Percentiles rank a stretch among this genome's conserved stretches.
Evolutionary conservation across 164 flowering plant species (phyloP).

Genomic region (Umbilicus rupestris): DNA sequence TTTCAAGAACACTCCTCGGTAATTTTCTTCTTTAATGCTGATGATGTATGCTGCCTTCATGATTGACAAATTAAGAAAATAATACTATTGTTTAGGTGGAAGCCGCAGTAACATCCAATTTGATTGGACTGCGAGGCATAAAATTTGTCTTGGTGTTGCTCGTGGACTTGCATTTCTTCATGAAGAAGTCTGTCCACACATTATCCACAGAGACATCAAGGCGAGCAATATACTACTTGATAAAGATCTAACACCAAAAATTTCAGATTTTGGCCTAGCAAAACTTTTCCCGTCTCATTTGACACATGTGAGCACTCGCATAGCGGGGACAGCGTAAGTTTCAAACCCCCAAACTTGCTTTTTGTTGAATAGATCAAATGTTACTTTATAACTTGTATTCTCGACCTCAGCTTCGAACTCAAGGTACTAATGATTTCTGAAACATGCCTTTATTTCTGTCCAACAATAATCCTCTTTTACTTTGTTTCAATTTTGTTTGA

Average conservation of each 20-base stretch:
- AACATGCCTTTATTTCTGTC: background rate
- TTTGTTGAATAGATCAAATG: background rate
- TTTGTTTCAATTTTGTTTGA: background rate
- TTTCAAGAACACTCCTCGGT: constrained; percentile 59
- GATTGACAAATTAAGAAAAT: background rate
- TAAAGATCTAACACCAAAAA: constrained; percentile 28
- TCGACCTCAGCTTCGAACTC: background rate
- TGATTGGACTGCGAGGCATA: constrained; percentile 23
- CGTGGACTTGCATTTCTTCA: constrained; percentile 41
- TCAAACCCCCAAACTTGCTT: no score
- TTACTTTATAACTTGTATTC: background rate
- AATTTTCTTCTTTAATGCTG: constrained; percentile 3
- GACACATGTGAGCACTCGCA: constrained; percentile 46
- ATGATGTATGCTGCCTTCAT: background rate
- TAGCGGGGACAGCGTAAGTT: constrained; percentile 45
- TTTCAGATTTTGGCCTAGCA: constrained; percentile 52
- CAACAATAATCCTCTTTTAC: background rate
- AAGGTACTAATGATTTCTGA: background rate
- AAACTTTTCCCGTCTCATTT: constrained; percentile 27
- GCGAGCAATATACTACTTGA: constrained; percentile 48
- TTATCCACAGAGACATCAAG: constrained; percentile 44
- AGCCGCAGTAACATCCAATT: constrained; percentile 21
- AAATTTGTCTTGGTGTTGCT: constrained; percentile 41
- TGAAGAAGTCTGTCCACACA: constrained; percentile 35
- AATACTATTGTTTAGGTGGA: constrained; percentile 17